phyloP scores from a whole-genome alignment of 1,284 basidiomycete genomes.

The Tylopilus sp. region DNA sequence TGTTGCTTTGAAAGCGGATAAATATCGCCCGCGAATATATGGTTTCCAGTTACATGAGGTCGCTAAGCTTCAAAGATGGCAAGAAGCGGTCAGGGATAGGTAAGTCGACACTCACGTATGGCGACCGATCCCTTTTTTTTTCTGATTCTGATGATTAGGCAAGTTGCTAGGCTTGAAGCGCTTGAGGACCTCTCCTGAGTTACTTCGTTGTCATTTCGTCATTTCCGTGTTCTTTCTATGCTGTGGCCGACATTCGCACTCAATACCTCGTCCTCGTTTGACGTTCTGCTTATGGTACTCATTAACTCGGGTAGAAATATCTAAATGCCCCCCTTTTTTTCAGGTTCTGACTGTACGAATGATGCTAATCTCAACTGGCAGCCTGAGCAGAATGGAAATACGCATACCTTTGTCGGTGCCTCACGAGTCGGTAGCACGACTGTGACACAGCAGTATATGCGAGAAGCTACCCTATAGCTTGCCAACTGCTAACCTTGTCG shows the following conservation, averaged over 20 bases:
- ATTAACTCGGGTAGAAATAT: too few species aligned
- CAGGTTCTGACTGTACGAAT: too few species aligned
- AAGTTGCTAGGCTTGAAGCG: slow-evolving; percentile 42
- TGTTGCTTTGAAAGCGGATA: slow-evolving; percentile 88
- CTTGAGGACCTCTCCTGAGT: slow-evolving; percentile 45
- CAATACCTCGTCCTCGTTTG: neutral
- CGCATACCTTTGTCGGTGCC: too few species aligned
- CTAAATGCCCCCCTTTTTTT: too few species aligned
- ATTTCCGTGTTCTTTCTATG: slow-evolving; percentile 10
- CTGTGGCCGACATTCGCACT: slow-evolving; percentile 13
- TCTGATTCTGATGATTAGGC: slow-evolving; percentile 32
- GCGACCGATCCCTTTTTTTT: slow-evolving; percentile 1
- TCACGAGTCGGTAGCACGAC: too few species aligned
- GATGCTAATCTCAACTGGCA: too few species aligned
- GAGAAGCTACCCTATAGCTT: too few species aligned
- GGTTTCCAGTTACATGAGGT: slow-evolving; percentile 95
- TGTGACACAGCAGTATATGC: too few species aligned
- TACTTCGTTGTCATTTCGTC: slow-evolving; percentile 1
- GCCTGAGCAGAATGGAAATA: too few species aligned
- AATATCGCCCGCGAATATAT: slow-evolving; percentile 92
- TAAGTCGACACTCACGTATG: slow-evolving; percentile 48
- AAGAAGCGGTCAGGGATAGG: slow-evolving; percentile 89
- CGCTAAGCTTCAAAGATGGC: slow-evolving; percentile 94
- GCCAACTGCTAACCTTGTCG: too few species aligned
- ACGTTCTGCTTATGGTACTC: too few species aligned